Base-by-base conservation (phyloP, 345 rosid genomes). In the Bruguiera parviflora region DNA sequence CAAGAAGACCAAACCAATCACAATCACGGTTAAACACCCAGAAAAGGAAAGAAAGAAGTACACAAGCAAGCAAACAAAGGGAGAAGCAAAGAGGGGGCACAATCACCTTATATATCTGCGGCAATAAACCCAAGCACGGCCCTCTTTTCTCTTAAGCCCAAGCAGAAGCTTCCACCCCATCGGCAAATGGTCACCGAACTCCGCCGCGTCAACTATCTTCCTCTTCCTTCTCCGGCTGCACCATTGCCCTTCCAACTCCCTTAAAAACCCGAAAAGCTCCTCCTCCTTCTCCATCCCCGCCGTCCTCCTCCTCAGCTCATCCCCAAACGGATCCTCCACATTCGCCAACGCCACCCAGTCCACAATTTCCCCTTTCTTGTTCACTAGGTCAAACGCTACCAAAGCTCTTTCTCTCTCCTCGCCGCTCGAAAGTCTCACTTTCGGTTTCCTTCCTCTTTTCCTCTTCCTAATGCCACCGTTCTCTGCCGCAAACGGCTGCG, bases 161-260 rank as follows among this genome's bases (percentile, higher is more conserved):
- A 89, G 87, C 73, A 86, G 64, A 13, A 89, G 84, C 88, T 84
- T 89, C 96, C 96, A 87, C 49, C 89, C 92, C 52, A 80, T 57
- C 0, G 92, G 96, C 80, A 89, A 78, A 8, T 53, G 52, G 47
- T 83, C 84, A 24, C 92, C 92, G 11, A 89, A 81, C 56, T 80
- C 66, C 43, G 75, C 9, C 6, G 96, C 96, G 75, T 90, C 92
- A 3, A 90, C 88, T 74, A 90, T 82, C 85, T 80, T 90, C 84
- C 96, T 84, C 81, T 78, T 90, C 84, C 82, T 88, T 84, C 96
- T 84, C 84, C 92, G 78, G 65, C 92, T 86, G 39, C 96, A 89
- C 92, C 96, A 88, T 19, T 86, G 84, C 68, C 92, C 92, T 37
- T 82, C 88, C 75, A 86, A 69, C 39, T 80, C 83, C 67, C 82